Evolutionary conservation across 768 basidiomycete species (phyloP).

Genomic region (Boletus reticulatus): DNA sequence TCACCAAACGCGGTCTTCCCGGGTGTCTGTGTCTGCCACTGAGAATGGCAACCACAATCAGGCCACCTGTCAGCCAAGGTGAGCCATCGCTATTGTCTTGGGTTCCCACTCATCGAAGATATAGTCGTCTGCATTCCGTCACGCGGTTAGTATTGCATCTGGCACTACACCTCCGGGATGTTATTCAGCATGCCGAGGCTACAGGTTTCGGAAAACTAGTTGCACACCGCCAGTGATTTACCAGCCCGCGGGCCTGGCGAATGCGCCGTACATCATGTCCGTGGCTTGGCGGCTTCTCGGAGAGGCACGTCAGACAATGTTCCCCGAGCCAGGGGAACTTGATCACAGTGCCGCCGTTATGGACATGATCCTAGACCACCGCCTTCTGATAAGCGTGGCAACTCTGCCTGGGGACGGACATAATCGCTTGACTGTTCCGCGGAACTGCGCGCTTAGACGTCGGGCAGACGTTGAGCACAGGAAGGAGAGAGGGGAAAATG

Average conservation of each 20-base stretch:
- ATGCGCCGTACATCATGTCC: neutral
- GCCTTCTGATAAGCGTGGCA: constrained; percentile 8
- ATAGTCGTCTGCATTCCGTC: neutral
- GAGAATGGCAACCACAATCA: constrained; percentile 11
- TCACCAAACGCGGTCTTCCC: neutral
- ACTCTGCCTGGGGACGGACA: constrained; percentile 6
- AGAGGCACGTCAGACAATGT: constrained; percentile 30
- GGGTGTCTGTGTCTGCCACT: constrained; percentile 3
- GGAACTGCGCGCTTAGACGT: constrained; percentile 28
- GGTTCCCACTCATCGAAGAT: constrained; percentile 10
- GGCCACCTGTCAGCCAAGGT: constrained; percentile 17
- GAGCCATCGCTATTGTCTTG: constrained; percentile 16
- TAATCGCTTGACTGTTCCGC: constrained; percentile 2
- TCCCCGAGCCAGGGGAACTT: constrained; percentile 27
- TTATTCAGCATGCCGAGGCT: constrained; percentile 11
- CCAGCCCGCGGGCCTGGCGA: neutral
- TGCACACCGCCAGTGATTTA: neutral
- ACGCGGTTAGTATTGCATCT: constrained; percentile 8
- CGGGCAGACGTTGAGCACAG: constrained; percentile 34
- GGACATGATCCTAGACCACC: constrained; percentile 45
- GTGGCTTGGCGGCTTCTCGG: constrained; percentile 22
- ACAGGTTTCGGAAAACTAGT: neutral
- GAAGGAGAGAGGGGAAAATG: constrained; percentile 17
- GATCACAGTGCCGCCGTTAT: constrained; percentile 40
- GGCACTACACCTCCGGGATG: neutral